Evolutionary conservation across 2,329 filamentous ascomycete genomes (phyloP), one percentile per base, ranked within the genome.

Genomic region (Coniochaeta pulveracea): DNA sequence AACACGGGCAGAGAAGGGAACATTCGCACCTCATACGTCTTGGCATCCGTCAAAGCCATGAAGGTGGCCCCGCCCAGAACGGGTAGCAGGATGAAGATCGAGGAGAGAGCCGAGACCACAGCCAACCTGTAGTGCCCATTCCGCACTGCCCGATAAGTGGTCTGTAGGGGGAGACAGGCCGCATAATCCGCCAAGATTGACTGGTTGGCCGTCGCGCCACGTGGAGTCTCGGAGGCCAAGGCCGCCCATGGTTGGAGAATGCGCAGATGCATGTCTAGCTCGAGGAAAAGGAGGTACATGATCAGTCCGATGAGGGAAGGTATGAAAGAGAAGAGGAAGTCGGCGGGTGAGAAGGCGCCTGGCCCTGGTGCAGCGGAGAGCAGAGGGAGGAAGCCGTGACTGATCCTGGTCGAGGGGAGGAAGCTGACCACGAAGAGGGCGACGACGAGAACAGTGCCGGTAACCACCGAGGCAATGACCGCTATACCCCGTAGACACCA

Each of bases 301-400:
- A 81, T 43, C 47, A 77, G 72, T 4, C 77, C 83, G 18, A 86
- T 50, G 1, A 81, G 44, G 3, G 78, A 72, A 1, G 83, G 82
- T 15, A 88, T 36, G 54, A 88, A 85, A 39, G 72, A 76, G 61
- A 86, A 95, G 33, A 94, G 60, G 57, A 95, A 95, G 55, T 94
- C 85, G 32, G 85, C 84, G 1, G 83, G 65, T 2, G 85, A 93
- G 55, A 93, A 95, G 12, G 80, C 83, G 17, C 62, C 63, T 0
- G 57, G 47, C 4, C 69, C 61, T 1, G 84, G 74, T 3, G 64
- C 60, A 0, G 79, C 75, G 8, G 65, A 59, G 1, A 94, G 60
- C 6, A 67, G 61, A 3, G 88, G 85, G 6, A 67, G 54, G 52
- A 93, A 95, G 7, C 86, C 88, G 6, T 64, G 52, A 23, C 69